phyloP scores from a whole-genome alignment of 352 stramenopile species.

The Peronospora belbahrii region DNA sequence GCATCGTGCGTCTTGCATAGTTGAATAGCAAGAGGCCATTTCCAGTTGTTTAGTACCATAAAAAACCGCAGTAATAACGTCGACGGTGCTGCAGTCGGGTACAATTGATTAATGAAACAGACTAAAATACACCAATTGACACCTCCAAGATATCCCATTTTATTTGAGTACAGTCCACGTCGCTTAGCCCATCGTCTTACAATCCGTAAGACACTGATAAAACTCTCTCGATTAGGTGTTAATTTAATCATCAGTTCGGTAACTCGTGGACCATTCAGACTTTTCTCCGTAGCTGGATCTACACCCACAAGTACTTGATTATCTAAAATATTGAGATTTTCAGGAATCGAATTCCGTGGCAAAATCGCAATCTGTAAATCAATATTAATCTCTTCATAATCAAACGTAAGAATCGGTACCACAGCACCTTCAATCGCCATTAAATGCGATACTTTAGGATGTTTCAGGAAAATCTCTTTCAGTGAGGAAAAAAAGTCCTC shows the following conservation, averaged over 20 bases:
- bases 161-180: slow-evolving; percentile 97
- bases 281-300: slow-evolving; percentile 84
- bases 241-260: slow-evolving; percentile 90
- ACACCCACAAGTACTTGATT: slow-evolving; percentile 83
- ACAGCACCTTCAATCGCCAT: slow-evolving; percentile 86
- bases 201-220: slow-evolving; percentile 83
- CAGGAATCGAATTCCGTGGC: slow-evolving; percentile 85
- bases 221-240: slow-evolving; percentile 80
- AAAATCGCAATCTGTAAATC: slow-evolving; percentile 96
- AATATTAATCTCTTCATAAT: slow-evolving; percentile 98
- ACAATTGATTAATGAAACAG: slow-evolving; percentile 92
- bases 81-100: slow-evolving; percentile 77
- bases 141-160: slow-evolving; percentile 97
- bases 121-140: slow-evolving; percentile 99
- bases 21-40: slow-evolving; percentile 87
- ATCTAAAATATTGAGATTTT: slow-evolving; percentile 88
- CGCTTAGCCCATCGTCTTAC: slow-evolving; percentile 86
- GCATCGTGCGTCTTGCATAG: slow-evolving; percentile 83
- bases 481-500: slow-evolving; percentile 96
- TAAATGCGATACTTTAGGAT: slow-evolving; percentile 89
- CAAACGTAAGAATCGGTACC: slow-evolving; percentile 97
- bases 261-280: slow-evolving; percentile 86
- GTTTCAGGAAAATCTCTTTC: slow-evolving; percentile 86
- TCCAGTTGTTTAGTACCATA: slow-evolving; percentile 87
- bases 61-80: slow-evolving; percentile 86